phyloP scores from a whole-genome alignment of 2,329 filamentous ascomycete genomes.

The Cytospora mali region DNA sequence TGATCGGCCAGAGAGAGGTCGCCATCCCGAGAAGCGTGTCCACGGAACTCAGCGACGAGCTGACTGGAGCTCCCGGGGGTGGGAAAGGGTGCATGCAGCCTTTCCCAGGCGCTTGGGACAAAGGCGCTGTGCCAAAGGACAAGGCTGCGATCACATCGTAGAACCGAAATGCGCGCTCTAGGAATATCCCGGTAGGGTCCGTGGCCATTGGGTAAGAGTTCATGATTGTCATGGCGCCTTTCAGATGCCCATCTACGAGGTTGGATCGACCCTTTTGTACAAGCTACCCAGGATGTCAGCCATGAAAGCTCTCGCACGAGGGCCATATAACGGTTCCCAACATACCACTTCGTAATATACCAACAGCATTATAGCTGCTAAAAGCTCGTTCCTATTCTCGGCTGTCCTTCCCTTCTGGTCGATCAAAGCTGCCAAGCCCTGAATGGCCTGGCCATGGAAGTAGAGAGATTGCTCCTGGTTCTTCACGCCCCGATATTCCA shows the following conservation, averaged over 20 bases:
- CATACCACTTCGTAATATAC: slow-evolving; percentile 67
- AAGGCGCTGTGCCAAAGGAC: slow-evolving; percentile 60
- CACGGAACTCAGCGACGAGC: slow-evolving; percentile 53
- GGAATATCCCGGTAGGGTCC: slow-evolving; percentile 57
- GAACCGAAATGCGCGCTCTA: slow-evolving; percentile 65
- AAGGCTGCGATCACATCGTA: slow-evolving; percentile 67
- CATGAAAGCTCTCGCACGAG: slow-evolving; percentile 1
- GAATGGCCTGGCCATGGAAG: slow-evolving; percentile 63
- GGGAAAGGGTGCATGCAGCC: slow-evolving; percentile 51
- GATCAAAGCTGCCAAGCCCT: slow-evolving; percentile 59
- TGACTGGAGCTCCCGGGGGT: slow-evolving; percentile 47
- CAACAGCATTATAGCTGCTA: slow-evolving; percentile 63
- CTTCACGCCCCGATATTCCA: slow-evolving; percentile 65
- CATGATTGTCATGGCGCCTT: slow-evolving; percentile 65
- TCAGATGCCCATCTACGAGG: slow-evolving; percentile 63
- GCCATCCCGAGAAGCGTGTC: slow-evolving; percentile 64
- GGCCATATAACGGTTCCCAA: slow-evolving; percentile 10
- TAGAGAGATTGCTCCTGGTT: slow-evolving; percentile 58
- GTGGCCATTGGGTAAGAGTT: slow-evolving; percentile 47
- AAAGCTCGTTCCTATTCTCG: slow-evolving; percentile 57
- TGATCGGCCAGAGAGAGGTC: slow-evolving; percentile 64
- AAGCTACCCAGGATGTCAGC: slow-evolving; percentile 46
- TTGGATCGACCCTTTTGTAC: slow-evolving; percentile 62
- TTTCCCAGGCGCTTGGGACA: slow-evolving; percentile 53
- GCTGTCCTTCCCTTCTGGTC: slow-evolving; percentile 47